Conservation (phyloP, 306 rosid species). For the Quercus alba region DNA sequence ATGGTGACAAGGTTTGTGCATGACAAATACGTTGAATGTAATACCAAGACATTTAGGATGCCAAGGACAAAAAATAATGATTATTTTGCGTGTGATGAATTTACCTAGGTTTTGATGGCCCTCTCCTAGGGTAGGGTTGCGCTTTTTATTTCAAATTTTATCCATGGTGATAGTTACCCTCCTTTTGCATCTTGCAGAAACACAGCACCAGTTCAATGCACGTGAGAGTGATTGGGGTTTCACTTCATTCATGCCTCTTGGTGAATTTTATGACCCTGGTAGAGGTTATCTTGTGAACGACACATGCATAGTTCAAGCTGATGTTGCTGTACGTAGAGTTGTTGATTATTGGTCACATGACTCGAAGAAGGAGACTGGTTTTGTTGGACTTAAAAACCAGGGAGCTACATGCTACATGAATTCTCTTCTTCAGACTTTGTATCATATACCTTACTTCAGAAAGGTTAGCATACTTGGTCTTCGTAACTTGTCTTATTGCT, state of each 20-base stretch:
- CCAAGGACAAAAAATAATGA: too few relatives aligned
- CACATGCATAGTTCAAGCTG: conserved; percentile 37
- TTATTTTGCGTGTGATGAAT: not conserved
- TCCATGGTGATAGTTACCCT: not conserved
- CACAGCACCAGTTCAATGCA: conserved; percentile 40
- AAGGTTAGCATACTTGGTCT: conserved; percentile 48
- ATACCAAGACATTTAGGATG: not conserved
- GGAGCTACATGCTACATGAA: conserved; percentile 99
- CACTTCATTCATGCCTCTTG: conserved; percentile 40
- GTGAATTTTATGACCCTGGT: conserved; percentile 33
- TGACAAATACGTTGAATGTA: not conserved
- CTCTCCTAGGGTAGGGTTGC: not conserved
- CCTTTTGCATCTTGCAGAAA: conserved; percentile 22
- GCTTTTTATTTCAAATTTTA: not conserved
- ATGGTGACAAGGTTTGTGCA: not conserved
- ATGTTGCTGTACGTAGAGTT: conserved; percentile 52
- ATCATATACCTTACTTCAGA: conserved; percentile 91
- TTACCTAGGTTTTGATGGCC: not conserved
- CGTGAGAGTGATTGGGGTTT: conserved; percentile 42
- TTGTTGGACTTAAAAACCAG: conserved; percentile 90
- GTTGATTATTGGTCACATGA: conserved; percentile 84
- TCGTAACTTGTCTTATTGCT: not conserved
- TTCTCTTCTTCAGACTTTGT: conserved; percentile 94
- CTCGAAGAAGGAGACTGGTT: conserved; percentile 89
- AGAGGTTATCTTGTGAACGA: conserved; percentile 34